Percentiles rank a stretch among this genome's conserved stretches.
phyloP scores from a whole-genome alignment of 495 filamentous ascomycete genomes.

The Penicillium paradoxum region DNA sequence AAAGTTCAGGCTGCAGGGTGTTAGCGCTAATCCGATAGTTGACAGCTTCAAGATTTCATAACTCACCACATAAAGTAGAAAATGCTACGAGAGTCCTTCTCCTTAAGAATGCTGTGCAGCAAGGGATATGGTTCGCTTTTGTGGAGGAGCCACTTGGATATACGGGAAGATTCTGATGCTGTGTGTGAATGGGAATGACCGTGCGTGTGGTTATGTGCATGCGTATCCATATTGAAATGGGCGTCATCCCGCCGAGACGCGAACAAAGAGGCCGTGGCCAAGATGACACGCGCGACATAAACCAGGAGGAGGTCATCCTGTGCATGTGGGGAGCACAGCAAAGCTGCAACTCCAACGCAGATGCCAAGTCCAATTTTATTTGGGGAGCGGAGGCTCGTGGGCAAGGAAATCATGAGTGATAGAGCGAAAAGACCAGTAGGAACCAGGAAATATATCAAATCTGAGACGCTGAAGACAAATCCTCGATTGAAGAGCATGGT shows the following conservation, averaged over 20 bases:
- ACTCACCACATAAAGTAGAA: conserved; percentile 93
- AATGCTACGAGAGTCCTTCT: conserved; percentile 92
- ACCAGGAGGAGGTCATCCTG: conserved; percentile 25
- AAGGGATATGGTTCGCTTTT: conserved; percentile 66
- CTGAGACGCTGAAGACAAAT: conserved; percentile 17
- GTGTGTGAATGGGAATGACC: conserved; percentile 38
- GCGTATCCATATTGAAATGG: conserved; percentile 22
- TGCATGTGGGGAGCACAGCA: conserved; percentile 35
- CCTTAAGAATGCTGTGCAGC: conserved; percentile 75
- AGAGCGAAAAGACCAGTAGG: conserved; percentile 28
- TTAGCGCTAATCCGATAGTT: conserved; percentile 11
- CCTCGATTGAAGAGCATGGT: conserved; percentile 21
- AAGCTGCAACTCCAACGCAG: conserved; percentile 24
- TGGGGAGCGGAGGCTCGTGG: conserved; percentile 25
- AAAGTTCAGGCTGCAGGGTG: conserved; percentile 70
- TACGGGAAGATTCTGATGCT: conserved; percentile 41
- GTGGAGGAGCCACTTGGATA: conserved; percentile 62
- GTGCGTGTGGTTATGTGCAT: conserved; percentile 32
- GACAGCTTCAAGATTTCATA: not conserved
- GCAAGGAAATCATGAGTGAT: conserved; percentile 24
- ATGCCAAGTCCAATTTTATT: conserved; percentile 35
- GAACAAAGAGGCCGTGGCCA: conserved; percentile 31
- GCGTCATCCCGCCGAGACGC: conserved; percentile 38
- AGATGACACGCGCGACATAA: conserved; percentile 29
- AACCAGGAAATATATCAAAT: conserved; percentile 24